Evolutionary conservation across 2,329 filamentous ascomycete species (phyloP).

Genomic region (Akanthomyces lecanii): DNA sequence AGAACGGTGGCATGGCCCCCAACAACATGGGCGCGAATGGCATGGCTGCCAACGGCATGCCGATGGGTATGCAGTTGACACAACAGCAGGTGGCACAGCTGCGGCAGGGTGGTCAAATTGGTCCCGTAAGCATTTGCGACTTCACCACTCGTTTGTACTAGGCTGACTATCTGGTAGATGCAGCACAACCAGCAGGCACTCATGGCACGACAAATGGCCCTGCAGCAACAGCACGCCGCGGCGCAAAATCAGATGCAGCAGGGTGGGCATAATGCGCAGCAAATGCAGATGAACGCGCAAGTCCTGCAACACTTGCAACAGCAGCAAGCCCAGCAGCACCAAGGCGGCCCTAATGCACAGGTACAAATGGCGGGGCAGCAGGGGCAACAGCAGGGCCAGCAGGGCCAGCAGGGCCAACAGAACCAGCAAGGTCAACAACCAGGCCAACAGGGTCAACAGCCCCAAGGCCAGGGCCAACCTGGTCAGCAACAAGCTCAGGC

Average conservation of each 20-base stretch:
- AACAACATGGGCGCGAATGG: conserved; percentile 29
- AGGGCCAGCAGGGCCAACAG: conserved; percentile 28
- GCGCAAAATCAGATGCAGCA: conserved; percentile 32
- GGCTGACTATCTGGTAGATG: conserved; percentile 17
- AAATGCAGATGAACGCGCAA: conserved; percentile 45
- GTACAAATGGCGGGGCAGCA: conserved; percentile 20
- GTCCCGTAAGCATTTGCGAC: conserved; percentile 35
- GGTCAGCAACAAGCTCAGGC: conserved; percentile 22
- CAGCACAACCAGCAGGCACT: conserved; percentile 27
- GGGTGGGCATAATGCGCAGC: conserved; percentile 42
- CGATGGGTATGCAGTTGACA: conserved; percentile 48
- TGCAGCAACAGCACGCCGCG: conserved; percentile 34
- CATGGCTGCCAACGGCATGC: conserved; percentile 42
- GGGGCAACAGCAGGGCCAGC: conserved; percentile 21
- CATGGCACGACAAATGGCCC: conserved; percentile 43
- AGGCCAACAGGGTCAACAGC: conserved; percentile 34
- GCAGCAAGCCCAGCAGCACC: conserved; percentile 23
- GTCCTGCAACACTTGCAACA: conserved; percentile 42
- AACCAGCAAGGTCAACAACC: conserved; percentile 30
- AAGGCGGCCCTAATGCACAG: conserved; percentile 24
- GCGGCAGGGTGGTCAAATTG: conserved; percentile 37
- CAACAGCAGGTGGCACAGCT: conserved; percentile 50
- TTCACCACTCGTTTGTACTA: neutral
- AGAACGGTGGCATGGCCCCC: conserved; percentile 44
- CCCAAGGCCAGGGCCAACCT: conserved; percentile 24